A percentile compares a stretch with the other conserved stretches of the same genome.
Conservation (phyloP, 352 stramenopile genomes). For the Aphanomyces astaci region DNA sequence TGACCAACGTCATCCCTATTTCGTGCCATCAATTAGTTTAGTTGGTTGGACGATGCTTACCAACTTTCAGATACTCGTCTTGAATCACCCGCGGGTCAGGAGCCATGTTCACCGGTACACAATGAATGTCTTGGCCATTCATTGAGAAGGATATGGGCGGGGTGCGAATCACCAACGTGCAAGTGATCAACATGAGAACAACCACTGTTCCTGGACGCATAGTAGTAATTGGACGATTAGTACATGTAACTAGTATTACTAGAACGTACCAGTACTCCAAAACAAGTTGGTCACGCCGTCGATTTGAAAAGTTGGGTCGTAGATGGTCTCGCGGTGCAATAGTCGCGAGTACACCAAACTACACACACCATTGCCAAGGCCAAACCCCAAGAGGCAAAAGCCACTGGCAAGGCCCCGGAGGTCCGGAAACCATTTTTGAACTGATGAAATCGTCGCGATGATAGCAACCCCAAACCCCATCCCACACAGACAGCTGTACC, state of each 20-base stretch:
- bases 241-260: too few species aligned
- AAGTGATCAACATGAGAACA: background rate
- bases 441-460: conserved; percentile 1
- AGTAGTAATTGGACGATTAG: too few species aligned
- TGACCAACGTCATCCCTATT: conserved; percentile 19
- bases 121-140: conserved; percentile 14
- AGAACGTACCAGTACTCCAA: background rate
- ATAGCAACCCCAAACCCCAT: background rate
- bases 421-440: conserved; percentile 15
- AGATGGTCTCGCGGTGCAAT: too few species aligned
- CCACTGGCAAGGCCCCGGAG: conserved; percentile 9
- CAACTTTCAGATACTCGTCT: conserved; percentile 11
- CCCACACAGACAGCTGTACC: background rate
- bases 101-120: background rate
- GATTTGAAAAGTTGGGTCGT: background rate
- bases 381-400: background rate
- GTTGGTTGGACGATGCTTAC: background rate
- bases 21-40: background rate
- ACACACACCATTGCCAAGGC: background rate
- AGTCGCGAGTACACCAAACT: background rate
- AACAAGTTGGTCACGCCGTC: background rate
- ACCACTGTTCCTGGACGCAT: background rate
- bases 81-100: background rate
- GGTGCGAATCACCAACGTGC: background rate
- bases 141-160: conserved; percentile 1